Percentiles rank a stretch among this genome's conserved stretches.
Evolutionary conservation across 208 protist species (phyloP).

Genomic region (Naegleria fowleri): DNA sequence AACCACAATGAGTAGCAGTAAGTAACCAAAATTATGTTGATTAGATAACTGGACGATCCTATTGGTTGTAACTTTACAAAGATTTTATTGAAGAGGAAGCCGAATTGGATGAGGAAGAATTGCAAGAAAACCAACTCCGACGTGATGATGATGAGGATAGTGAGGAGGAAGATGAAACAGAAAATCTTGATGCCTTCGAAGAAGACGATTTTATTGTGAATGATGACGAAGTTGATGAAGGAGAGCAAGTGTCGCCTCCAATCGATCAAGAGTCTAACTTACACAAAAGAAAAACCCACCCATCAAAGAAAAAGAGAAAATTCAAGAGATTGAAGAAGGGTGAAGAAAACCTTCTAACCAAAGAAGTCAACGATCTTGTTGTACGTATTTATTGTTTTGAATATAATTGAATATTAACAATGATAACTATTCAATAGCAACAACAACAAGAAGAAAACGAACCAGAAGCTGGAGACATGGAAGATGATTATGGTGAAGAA

Average conservation of each 20-base stretch:
- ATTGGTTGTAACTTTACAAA: not conserved
- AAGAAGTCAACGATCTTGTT: not conserved
- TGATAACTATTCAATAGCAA: not conserved
- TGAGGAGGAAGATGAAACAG: not conserved
- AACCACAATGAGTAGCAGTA: not conserved
- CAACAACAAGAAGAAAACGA: not conserved
- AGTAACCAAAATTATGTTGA: not conserved
- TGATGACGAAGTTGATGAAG: not conserved
- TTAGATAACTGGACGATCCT: not conserved
- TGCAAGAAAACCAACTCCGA: not conserved
- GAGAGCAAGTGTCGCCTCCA: not conserved
- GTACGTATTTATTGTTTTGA: not conserved
- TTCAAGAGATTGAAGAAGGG: not conserved
- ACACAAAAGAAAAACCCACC: not conserved
- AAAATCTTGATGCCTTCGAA: not conserved
- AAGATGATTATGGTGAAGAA: not conserved
- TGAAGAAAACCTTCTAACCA: not conserved
- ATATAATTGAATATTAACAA: too few species aligned
- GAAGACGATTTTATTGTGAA: not conserved
- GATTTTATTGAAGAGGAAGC: not conserved
- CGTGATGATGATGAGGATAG: not conserved
- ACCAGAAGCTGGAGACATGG: not conserved
- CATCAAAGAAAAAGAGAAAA: not conserved
- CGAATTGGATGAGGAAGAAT: not conserved
- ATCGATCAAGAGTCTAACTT: not conserved